Evolutionary conservation across 1,139 yeast species (phyloP).

Genomic region (Yamadazyma triangularis): DNA sequence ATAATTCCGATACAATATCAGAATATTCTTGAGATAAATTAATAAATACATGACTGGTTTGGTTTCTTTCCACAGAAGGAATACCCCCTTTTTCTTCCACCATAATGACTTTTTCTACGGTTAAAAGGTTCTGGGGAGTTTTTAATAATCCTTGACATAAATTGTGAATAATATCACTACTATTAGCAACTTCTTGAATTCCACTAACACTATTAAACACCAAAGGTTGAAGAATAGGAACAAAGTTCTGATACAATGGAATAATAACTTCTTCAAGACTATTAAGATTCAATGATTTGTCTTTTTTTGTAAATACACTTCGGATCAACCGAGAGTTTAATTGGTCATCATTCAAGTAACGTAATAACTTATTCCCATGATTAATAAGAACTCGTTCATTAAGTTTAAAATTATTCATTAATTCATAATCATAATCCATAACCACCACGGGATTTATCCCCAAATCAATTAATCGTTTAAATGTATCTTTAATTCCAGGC

Average conservation of each 20-base stretch:
- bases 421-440: constrained; percentile 27
- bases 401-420: constrained; percentile 1
- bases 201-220: constrained; percentile 38
- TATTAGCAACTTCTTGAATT: constrained; percentile 26
- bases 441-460: constrained; percentile 41
- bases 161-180: constrained; percentile 28
- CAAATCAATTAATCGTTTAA: constrained; percentile 43
- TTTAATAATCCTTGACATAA: constrained; percentile 24
- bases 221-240: constrained; percentile 63
- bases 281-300: too few relatives aligned
- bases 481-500: constrained; percentile 45
- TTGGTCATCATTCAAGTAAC: constrained; percentile 20
- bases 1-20: constrained; percentile 59
- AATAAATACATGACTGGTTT: constrained; percentile 83
- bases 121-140: constrained; percentile 30
- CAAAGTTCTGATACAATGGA: constrained; percentile 41
- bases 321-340: constrained; percentile 26
- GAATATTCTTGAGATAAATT: constrained; percentile 80
- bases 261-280: constrained; percentile 32
- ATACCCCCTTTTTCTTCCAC: constrained; percentile 85
- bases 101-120: constrained; percentile 76
- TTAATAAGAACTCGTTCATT: constrained; percentile 29
- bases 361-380: constrained; percentile 30
- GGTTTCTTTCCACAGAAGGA: constrained; percentile 77
- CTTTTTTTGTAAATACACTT: constrained; percentile 22